phyloP scores from a whole-genome alignment of 768 basidiomycete genomes.

The Naematelia encephala region DNA sequence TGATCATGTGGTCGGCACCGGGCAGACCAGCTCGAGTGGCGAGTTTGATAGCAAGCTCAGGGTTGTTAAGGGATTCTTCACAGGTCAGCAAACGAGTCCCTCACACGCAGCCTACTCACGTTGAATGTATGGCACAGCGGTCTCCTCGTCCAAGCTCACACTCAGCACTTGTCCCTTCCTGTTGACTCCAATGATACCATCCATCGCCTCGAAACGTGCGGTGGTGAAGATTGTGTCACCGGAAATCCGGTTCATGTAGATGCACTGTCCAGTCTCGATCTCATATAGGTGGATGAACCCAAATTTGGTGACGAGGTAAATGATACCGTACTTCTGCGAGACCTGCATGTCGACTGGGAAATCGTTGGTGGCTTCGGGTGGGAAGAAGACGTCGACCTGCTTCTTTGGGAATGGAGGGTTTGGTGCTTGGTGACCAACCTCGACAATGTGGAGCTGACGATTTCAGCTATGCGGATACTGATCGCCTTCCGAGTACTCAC shows the following conservation, averaged over 20 bases:
- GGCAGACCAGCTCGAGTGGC: constrained; percentile 94
- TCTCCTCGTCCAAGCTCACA: constrained; percentile 93
- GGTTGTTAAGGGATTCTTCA: constrained; percentile 77
- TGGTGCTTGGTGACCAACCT: constrained; percentile 91
- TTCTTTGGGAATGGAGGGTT: constrained; percentile 95
- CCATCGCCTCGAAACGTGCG: constrained; percentile 85
- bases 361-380: constrained; percentile 94
- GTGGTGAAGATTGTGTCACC: constrained; percentile 99
- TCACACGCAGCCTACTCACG: constrained; percentile 48
- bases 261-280: constrained; percentile 90
- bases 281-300: constrained; percentile 99
- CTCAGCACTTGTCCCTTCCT: constrained; percentile 98
- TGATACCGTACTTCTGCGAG: constrained; percentile 91
- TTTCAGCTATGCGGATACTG: constrained; percentile 11
- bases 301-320: constrained; percentile 97
- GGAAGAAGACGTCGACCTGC: constrained; percentile 98
- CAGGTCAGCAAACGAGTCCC: not conserved
- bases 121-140: constrained; percentile 91
- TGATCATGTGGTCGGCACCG: constrained; percentile 94
- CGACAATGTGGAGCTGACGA: constrained; percentile 86
- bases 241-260: constrained; percentile 99
- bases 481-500: constrained; percentile 54
- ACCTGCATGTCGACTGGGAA: constrained; percentile 99
- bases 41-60: constrained; percentile 95
- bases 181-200: constrained; percentile 98